Conservation (phyloP, 1,139 yeast genomes). For the Kurtzmaniella quercitrusa region DNA sequence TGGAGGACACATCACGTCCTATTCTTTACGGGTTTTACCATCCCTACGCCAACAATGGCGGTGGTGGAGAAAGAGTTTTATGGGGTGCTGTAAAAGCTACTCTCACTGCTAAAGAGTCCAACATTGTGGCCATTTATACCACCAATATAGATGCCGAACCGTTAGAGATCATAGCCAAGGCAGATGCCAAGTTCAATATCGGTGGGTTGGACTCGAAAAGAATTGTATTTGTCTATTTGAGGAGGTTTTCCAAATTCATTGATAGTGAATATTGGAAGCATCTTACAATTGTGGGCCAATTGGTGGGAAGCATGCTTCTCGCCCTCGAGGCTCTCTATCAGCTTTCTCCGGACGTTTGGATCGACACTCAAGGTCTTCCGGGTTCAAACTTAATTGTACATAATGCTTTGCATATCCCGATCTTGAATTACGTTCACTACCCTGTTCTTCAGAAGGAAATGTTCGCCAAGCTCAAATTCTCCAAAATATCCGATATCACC, state of each 20-base stretch:
- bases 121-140: constrained; percentile 74
- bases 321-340: constrained; percentile 67
- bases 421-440: constrained; percentile 86
- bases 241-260: constrained; percentile 54
- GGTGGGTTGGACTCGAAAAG: constrained; percentile 44
- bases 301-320: constrained; percentile 69
- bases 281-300: constrained; percentile 83
- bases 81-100: constrained; percentile 92
- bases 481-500: constrained; percentile 13
- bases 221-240: constrained; percentile 67
- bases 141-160: constrained; percentile 56
- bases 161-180: constrained; percentile 55
- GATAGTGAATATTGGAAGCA: constrained; percentile 74
- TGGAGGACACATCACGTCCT: constrained; percentile 36
- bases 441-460: constrained; percentile 89
- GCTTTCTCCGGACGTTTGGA: constrained; percentile 83
- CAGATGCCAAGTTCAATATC: constrained; percentile 62
- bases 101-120: constrained; percentile 43
- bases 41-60: constrained; percentile 94
- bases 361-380: constrained; percentile 94
- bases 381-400: constrained; percentile 62
- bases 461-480: constrained; percentile 54
- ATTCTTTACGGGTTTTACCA: constrained; percentile 82
- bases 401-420: constrained; percentile 59
- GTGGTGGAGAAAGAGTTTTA: constrained; percentile 95